phyloP scores from a whole-genome alignment of 176 grass and related monocot species.

The Lolium multiflorum region DNA sequence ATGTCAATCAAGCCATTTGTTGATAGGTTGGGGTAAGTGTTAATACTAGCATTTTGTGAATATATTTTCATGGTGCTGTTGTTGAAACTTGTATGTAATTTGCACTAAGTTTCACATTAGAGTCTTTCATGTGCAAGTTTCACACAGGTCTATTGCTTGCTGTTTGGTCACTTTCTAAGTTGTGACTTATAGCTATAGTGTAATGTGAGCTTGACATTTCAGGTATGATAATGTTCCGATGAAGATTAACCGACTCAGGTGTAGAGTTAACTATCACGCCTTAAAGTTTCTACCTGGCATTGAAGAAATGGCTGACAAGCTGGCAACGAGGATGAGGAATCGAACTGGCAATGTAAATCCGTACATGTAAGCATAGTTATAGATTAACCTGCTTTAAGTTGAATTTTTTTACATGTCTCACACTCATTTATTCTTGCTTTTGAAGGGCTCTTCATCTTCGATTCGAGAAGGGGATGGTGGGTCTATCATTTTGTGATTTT shows the following conservation, averaged over 20 bases:
- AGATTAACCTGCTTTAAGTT: slow-evolving; percentile 9
- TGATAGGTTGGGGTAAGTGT: slow-evolving; percentile 91
- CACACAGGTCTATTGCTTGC: neutral
- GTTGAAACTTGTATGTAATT: neutral
- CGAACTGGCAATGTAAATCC: too few species aligned
- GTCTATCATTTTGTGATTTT: slow-evolving; percentile 98
- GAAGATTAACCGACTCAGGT: too few species aligned
- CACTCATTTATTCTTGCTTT: neutral
- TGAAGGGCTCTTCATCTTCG: slow-evolving; percentile 73
- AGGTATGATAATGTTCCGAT: too few species aligned
- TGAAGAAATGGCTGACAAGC: slow-evolving; percentile 86
- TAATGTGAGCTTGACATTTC: too few species aligned
- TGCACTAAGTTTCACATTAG: neutral
- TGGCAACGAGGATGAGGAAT: slow-evolving; percentile 71
- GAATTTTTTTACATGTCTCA: slow-evolving; percentile 28
- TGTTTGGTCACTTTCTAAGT: neutral
- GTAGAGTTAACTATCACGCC: too few species aligned
- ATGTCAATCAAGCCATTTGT: slow-evolving; percentile 94
- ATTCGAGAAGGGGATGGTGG: slow-evolving; percentile 99
- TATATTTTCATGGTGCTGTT: neutral
- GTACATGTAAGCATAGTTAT: slow-evolving; percentile 45
- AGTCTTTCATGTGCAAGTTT: slow-evolving; percentile 2
- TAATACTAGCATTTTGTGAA: neutral
- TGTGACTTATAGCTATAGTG: neutral
- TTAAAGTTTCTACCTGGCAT: slow-evolving; percentile 78